Base-by-base conservation (phyloP, 1,284 basidiomycete genomes). In the Somion occarium region DNA sequence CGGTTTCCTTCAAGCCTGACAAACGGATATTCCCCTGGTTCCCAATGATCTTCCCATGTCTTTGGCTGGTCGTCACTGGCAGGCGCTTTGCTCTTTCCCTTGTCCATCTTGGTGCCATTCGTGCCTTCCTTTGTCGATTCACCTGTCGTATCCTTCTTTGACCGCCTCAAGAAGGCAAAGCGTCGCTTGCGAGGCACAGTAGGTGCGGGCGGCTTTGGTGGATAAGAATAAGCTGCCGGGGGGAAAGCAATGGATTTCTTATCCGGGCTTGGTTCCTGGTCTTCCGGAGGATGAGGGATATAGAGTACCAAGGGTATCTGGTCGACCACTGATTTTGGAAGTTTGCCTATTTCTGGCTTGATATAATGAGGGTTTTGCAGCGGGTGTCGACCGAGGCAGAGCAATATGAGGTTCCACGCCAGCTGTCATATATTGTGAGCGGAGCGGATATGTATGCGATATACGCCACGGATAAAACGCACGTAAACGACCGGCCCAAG, bases 301-400 rank as follows among this genome's bases (percentile, higher is more conserved):
- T 90, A 91, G 51, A 88, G 77, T 24, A 91, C 88, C 26, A 91
- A 75, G 0, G 88, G 88, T 41, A 91, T 91, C 48, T 75, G 76
- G 50, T 91, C 84, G 24, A 91, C 88, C 5, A 83, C 68, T 3
- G 77, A 69, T 58, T 80, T 82, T 0, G 87, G 70, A 5, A 91
- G 70, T 61, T 89, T 89, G 3, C 80, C 83, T 41, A 91, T 79
- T 50, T 90, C 86, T 11, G 86, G 88, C 52, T 82, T 83, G 63
- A 89, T 86, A 62, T 79, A 73, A 50, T 76, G 73, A 5, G 82
- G 82, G 54, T 83, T 81, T 62, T 88, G 87, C 34, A 88, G 60
- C 2, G 86, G 88, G 61, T 89, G 86, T 20, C 88, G 77, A 2
- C 88, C 88, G 19, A 88, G 68, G 61, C 85, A 87, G 39, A 91